These are phyloP conservation scores for Aspergillus olivimuriae DNA, from an alignment of 495 filamentous ascomycete species.

Conservation along the genomic window DNA sequence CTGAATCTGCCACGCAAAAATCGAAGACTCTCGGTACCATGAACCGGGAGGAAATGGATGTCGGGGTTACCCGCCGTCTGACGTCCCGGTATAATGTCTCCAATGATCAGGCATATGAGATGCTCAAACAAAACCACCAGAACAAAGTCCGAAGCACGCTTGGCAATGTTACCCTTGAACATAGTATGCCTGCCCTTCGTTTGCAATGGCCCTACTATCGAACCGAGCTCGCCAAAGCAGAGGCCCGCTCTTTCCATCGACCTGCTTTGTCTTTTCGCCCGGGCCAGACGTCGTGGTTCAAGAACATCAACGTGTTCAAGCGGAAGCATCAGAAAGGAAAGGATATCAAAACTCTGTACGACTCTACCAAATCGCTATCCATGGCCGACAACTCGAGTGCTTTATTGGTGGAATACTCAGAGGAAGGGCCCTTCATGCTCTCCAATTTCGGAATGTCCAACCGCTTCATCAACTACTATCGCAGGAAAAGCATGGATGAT, in stretches of 20 bases:
- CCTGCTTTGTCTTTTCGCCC: constrained; percentile 61
- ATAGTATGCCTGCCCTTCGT: constrained; percentile 82
- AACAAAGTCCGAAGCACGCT: constrained; percentile 90
- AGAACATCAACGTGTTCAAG: constrained; percentile 46
- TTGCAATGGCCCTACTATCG: constrained; percentile 92
- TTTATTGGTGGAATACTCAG: constrained; percentile 88
- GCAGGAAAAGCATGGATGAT: constrained; percentile 77
- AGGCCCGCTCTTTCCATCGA: constrained; percentile 88
- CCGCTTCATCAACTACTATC: constrained; percentile 92
- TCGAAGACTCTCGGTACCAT: constrained; percentile 28
- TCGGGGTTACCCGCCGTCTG: constrained; percentile 40
- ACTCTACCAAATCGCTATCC: constrained; percentile 66
- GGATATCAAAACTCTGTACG: constrained; percentile 66
- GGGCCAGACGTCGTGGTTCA: constrained; percentile 48
- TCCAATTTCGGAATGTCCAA: constrained; percentile 98
- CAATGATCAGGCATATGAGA: constrained; percentile 91
- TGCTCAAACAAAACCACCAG: constrained; percentile 92
- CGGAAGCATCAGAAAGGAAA: constrained; percentile 73
- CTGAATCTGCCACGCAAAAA: constrained; percentile 40
- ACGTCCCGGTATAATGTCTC: constrained; percentile 86
- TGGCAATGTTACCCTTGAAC: constrained; percentile 78
- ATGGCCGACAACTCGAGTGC: constrained; percentile 82
- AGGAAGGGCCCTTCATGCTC: constrained; percentile 83
- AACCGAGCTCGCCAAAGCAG: constrained; percentile 67
- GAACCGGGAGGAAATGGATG: constrained; percentile 34